Base-by-base conservation (phyloP, 371 early-diverging fungal genomes). In the Mucor ambiguus region DNA sequence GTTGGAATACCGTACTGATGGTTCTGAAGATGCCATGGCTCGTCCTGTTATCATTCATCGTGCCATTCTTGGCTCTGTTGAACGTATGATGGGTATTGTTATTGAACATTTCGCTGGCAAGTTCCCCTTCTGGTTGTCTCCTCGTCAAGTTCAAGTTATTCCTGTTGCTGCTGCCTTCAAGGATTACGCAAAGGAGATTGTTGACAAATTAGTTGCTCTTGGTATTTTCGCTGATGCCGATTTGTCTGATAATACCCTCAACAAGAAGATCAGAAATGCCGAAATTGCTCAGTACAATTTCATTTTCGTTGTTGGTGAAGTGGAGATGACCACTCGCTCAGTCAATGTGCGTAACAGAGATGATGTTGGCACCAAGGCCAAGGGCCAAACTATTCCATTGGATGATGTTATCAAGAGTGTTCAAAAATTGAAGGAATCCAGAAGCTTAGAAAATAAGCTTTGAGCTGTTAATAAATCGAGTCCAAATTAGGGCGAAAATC, bases 1-100 rank as follows among this genome's bases (percentile, higher is more conserved):
- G 41, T 87, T 99, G 60, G 89, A 93, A 77, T 99, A 93, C 87
- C 92, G 90, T 65, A 86, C 89, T 69, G 80, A 82, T 60, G 76
- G 75, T 66, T 70, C 71, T 20, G 84, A 82, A 38, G 76, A 77
- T 57, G 69, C 67, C 35, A 80, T 82, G 72, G 84, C 92, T 63
- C 89, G 95, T 24, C 99, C 99, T 22, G 96, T 99, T 55, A 99
- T 99, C 76, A 97, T 99, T 61, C 99, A 99, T 80, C 93, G 99
- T 63, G 99, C 99, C 24, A 93, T 99, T 69, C 87, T 99, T 48
- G 99, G 99, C 41, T 94, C 95, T n/a, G 81, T 99, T 32, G 99
- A 99, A 81, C 90, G 99, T 69, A 90, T 98, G 90, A 90, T 98
- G 77, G 99, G 97, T 54, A 98, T 99, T 70, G 79, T 99, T 65